These are phyloP conservation scores for Sarocladiaceae sp. DNA, from an alignment of 2,329 filamentous ascomycete species.

Conservation along the genomic window DNA sequence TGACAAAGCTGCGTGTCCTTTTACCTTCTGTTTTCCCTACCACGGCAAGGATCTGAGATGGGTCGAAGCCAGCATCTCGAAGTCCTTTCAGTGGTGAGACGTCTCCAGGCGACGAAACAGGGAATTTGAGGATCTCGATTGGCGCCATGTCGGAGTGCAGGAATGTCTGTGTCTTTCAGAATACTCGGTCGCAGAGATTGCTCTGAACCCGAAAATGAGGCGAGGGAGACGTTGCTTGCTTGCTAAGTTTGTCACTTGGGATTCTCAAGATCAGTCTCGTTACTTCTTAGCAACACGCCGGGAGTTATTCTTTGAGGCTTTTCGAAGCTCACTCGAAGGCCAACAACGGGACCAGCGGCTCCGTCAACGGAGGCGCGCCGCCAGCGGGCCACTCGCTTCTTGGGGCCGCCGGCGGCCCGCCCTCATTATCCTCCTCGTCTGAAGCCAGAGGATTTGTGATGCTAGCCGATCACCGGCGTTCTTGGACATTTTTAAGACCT, in stretches of 20 bases:
- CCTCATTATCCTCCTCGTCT: too few relatives aligned
- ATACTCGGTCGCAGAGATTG: too few relatives aligned
- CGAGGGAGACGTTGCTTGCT: too few relatives aligned
- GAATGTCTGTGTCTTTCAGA: not conserved
- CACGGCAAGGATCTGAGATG: constrained; percentile 11
- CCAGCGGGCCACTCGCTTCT: not conserved
- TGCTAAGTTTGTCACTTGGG: too few relatives aligned
- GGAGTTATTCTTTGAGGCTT: too few relatives aligned
- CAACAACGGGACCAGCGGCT: not conserved
- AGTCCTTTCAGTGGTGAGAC: constrained; percentile 8
- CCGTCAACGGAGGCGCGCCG: not conserved
- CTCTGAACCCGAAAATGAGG: too few relatives aligned
- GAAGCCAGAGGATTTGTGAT: too few relatives aligned
- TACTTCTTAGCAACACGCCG: too few relatives aligned
- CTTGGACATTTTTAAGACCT: too few relatives aligned
- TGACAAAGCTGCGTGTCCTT: not conserved
- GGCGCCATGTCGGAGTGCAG: constrained; percentile 8
- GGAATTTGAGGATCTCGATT: constrained; percentile 10
- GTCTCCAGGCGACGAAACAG: constrained; percentile 10
- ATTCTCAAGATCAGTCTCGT: too few relatives aligned
- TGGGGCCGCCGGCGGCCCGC: not conserved
- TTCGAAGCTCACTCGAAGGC: not conserved
- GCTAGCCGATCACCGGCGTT: too few relatives aligned
- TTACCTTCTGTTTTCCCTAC: constrained; percentile 12
- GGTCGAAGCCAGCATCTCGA: constrained; percentile 5